These are phyloP conservation scores for Pyrrhoderma lamaoense DNA, from an alignment of 1,284 basidiomycete species.

Conservation along the genomic window DNA sequence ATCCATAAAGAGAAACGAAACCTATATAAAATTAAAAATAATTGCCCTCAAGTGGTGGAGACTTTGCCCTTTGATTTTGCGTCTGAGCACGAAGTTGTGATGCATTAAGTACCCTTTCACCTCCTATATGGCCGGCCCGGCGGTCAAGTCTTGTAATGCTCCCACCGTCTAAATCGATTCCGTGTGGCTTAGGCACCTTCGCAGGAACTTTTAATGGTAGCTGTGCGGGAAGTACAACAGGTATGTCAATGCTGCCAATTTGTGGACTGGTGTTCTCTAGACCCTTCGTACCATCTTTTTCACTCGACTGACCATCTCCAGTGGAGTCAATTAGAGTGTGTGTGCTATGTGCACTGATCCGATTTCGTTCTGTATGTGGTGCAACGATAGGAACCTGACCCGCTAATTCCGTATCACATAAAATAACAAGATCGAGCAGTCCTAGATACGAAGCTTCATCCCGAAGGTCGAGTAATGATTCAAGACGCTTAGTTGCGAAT, in stretches of 20 bases:
- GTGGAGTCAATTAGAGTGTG: slow-evolving; percentile 28
- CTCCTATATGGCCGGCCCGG: neutral
- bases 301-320: neutral
- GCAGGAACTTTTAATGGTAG: neutral
- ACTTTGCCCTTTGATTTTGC: no score
- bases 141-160: slow-evolving; percentile 1
- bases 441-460: slow-evolving; percentile 69
- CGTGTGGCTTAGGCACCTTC: slow-evolving; percentile 3
- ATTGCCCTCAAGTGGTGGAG: no score
- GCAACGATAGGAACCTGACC: slow-evolving; percentile 23
- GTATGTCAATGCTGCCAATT: slow-evolving; percentile 4
- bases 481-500: slow-evolving; percentile 41
- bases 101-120: neutral
- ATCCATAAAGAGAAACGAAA: no score
- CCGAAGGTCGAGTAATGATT: slow-evolving; percentile 60
- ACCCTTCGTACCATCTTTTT: neutral
- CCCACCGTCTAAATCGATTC: neutral
- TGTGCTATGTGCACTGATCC: slow-evolving; percentile 25
- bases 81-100: slow-evolving; percentile 8
- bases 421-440: slow-evolving; percentile 48
- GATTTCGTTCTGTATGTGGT: slow-evolving; percentile 28
- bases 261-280: neutral
- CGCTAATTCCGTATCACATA: slow-evolving; percentile 61
- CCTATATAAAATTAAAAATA: no score
- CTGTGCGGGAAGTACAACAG: slow-evolving; percentile 7